These are phyloP conservation scores for Ajuga chamaepitys DNA, from an alignment of 257 asterid species.

Conservation along the genomic window DNA sequence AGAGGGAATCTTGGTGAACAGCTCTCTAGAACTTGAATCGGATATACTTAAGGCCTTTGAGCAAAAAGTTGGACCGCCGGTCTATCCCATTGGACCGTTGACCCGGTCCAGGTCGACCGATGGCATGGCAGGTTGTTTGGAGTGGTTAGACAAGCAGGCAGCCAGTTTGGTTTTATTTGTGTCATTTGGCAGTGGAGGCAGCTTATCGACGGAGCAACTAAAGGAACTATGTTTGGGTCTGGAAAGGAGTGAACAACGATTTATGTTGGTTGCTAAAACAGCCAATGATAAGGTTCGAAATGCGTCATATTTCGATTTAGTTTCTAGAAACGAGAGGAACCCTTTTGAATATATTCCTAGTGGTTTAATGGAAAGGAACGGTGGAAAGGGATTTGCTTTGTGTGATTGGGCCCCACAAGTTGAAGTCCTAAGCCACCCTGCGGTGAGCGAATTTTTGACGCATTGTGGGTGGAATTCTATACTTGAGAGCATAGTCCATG, in stretches of 20 bases:
- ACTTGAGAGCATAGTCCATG: slow-evolving; percentile 31
- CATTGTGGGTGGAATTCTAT: slow-evolving; percentile 56
- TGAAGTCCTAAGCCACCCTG: slow-evolving; percentile 24
- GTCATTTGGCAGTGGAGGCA: slow-evolving; percentile 67
- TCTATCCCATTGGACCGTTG: slow-evolving; percentile 59
- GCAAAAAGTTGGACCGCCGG: slow-evolving; percentile 19
- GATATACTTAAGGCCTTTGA: slow-evolving; percentile 18
- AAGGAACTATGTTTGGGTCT: slow-evolving; percentile 39
- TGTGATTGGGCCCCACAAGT: slow-evolving; percentile 39
- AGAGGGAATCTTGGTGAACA: slow-evolving; percentile 47
- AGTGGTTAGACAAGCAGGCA: slow-evolving; percentile 64
- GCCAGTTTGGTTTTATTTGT: slow-evolving; percentile 43
- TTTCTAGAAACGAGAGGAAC: not conserved
- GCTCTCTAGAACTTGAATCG: slow-evolving; percentile 43
- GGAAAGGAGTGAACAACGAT: slow-evolving; percentile 35
- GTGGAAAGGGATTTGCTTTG: slow-evolving; percentile 25
- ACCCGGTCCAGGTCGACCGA: slow-evolving; percentile 12
- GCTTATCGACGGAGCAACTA: slow-evolving; percentile 31
- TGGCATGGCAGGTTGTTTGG: slow-evolving; percentile 16
- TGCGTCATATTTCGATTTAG: slow-evolving; percentile 17
- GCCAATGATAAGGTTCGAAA: slow-evolving; percentile 14
- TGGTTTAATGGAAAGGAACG: slow-evolving; percentile 25
- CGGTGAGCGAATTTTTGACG: slow-evolving; percentile 34
- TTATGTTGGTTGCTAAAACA: slow-evolving; percentile 25
- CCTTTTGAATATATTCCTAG: slow-evolving; percentile 15